Evolutionary conservation across 352 stramenopile genomes (phyloP).

Genomic region (Globisporangium sylvaticum): DNA sequence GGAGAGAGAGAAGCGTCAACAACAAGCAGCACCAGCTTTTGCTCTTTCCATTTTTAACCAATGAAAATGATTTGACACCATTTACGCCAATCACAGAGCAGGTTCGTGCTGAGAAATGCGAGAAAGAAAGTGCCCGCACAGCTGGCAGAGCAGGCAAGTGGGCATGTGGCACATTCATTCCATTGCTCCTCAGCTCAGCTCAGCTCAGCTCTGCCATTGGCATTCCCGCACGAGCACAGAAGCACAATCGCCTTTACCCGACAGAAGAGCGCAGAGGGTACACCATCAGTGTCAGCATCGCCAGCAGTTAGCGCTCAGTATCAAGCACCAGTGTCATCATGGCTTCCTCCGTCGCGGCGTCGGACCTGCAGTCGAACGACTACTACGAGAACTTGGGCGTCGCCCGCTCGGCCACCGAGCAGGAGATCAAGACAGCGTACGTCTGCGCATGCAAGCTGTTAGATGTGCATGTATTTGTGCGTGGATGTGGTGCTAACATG

Average conservation of each 20-base stretch:
- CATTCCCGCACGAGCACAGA: not conserved
- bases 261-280: not conserved
- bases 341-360: slow-evolving; percentile 17
- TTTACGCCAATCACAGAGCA: not conserved
- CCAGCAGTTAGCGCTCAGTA: not conserved
- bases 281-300: not conserved
- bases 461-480: not conserved
- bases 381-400: slow-evolving; percentile 88
- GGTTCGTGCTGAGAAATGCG: slow-evolving; percentile 7
- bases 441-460: slow-evolving; percentile 13
- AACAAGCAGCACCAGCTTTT: not conserved
- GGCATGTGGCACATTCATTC: not conserved
- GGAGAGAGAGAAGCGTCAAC: not conserved
- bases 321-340: not conserved
- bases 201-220: not conserved
- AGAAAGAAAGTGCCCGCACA: not conserved
- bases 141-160: not conserved
- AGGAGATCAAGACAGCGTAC: slow-evolving; percentile 86
- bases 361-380: slow-evolving; percentile 64
- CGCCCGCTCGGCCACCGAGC: slow-evolving; percentile 49
- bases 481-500: not conserved
- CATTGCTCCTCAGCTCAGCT: not conserved
- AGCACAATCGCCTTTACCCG: not conserved
- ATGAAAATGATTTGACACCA: not conserved
- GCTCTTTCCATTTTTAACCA: not conserved